phyloP scores from a whole-genome alignment of 345 rosid species.

The Dipteronia sinensis region DNA sequence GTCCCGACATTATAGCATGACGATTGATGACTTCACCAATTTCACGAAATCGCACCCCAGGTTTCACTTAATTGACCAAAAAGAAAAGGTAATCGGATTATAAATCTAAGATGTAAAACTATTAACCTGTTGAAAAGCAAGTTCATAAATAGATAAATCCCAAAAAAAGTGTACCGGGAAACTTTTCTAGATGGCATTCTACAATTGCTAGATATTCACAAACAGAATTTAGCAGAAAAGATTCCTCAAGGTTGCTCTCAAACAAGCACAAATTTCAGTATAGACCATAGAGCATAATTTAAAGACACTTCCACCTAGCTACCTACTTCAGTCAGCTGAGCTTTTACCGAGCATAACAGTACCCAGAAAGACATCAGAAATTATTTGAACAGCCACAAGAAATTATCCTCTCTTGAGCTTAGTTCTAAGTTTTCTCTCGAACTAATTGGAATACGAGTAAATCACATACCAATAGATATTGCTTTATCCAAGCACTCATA shows the following conservation, averaged over 20 bases:
- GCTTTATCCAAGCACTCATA: constrained; percentile 96
- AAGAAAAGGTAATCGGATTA: constrained; percentile 1
- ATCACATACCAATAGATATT: constrained; percentile 69
- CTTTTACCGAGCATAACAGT: background rate
- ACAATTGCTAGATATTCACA: background rate
- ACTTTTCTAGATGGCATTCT: background rate
- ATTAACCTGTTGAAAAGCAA: background rate
- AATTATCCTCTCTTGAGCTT: background rate
- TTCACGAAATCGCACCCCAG: constrained; percentile 93
- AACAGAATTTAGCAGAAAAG: background rate
- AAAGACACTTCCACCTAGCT: background rate
- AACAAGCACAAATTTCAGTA: too few species aligned
- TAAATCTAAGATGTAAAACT: background rate
- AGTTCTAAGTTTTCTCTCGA: background rate
- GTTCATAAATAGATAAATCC: background rate
- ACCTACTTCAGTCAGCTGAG: background rate
- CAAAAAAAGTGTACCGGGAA: background rate
- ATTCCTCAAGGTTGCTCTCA: too few species aligned
- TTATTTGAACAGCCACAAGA: background rate
- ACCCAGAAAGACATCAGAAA: background rate
- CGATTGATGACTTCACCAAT: constrained; percentile 90
- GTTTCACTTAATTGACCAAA: constrained; percentile 62
- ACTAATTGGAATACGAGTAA: background rate
- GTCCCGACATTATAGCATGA: constrained; percentile 88
- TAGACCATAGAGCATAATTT: too few species aligned